These are phyloP conservation scores for Ogataea populi-albae DNA, from an alignment of 805 yeast genomes.

Conservation along the genomic window DNA sequence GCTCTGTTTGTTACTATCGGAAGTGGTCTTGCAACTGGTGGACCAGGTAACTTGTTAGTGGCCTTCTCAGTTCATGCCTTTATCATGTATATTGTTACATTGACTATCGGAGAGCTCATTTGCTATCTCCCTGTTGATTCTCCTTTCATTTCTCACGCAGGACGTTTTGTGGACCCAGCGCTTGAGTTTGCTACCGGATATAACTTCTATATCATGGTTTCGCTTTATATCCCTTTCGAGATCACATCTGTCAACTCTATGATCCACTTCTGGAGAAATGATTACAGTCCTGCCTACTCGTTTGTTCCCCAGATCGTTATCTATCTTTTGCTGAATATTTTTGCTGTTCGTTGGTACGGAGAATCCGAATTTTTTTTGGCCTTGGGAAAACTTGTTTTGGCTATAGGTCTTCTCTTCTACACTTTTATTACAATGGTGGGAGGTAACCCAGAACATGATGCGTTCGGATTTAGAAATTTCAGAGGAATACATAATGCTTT, in stretches of 20 bases:
- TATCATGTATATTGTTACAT: constrained; percentile 64
- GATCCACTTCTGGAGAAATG: constrained; percentile 78
- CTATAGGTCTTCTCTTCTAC: constrained; percentile 71
- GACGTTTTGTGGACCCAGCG: constrained; percentile 73
- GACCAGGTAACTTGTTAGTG: constrained; percentile 65
- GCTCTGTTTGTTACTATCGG: constrained; percentile 77
- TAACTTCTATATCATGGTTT: constrained; percentile 75
- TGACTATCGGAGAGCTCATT: constrained; percentile 76
- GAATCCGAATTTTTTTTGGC: constrained; percentile 81
- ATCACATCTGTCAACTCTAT: constrained; percentile 77
- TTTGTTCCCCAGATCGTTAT: constrained; percentile 62
- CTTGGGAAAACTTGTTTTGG: constrained; percentile 67
- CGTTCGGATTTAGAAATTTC: constrained; percentile 29
- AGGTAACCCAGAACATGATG: constrained; percentile 70
- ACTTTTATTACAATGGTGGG: constrained; percentile 84
- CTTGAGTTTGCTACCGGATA: constrained; percentile 74
- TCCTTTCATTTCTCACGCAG: constrained; percentile 72
- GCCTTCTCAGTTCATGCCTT: constrained; percentile 65
- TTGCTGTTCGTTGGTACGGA: constrained; percentile 75
- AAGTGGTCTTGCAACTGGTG: constrained; percentile 58
- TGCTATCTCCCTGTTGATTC: constrained; percentile 73
- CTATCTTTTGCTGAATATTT: constrained; percentile 61
- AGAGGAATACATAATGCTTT: constrained; percentile 39
- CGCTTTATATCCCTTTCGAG: constrained; percentile 79
- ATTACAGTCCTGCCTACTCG: constrained; percentile 68